Base-by-base conservation (phyloP, 352 stramenopile species). In the Globisporangium cystogenes region DNA sequence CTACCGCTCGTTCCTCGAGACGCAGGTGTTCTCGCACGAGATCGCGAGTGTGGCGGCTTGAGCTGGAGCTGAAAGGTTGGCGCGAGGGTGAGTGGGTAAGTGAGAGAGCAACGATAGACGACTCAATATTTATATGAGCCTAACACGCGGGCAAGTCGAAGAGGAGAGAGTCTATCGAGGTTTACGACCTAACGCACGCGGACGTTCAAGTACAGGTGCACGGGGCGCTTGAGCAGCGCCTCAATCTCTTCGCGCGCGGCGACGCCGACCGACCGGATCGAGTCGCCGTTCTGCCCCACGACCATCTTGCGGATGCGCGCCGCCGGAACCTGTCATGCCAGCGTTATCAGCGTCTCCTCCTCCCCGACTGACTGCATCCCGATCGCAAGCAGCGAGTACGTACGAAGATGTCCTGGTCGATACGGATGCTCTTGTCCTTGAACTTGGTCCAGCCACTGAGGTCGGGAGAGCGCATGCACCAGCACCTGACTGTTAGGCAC, bases 381-480 rank as follows among this genome's bases (percentile, higher is more conserved):
- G 44, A 6, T 48, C 45, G 31, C 2, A 8, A n/a, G 6, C 31
- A 21, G 18, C 14, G 42, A 44, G 7, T 40, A 81, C 76, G 64
- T 85, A 95, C 84, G 51, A 91, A 91, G 37, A 95, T 78, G 53
- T 95, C 84, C 51, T 95, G 84, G 63, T 95, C 84, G 50, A 95
- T 95, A 23, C 84, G 82, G 35, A 95, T 46, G 48, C 82, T 95
- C 24, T 85, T 87, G 64, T 95, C 84, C 53, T 72, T 87, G 57
- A 95, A 93, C 51, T 78, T 81, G 41, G 84, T 95, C 84, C 84
- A 95, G 48, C 84, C 84, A 45, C 73, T 83, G 55, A 10, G 39
- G 21, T 36, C 18, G 7, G 14, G 10, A 33, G 4, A 39, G 21
- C n/a, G 29, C 23, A 41, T n/a, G n/a, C n/a, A n/a, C n/a, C n/a